phyloP scores from a whole-genome alignment of 768 basidiomycete genomes.

The Termitomyces sp. region DNA sequence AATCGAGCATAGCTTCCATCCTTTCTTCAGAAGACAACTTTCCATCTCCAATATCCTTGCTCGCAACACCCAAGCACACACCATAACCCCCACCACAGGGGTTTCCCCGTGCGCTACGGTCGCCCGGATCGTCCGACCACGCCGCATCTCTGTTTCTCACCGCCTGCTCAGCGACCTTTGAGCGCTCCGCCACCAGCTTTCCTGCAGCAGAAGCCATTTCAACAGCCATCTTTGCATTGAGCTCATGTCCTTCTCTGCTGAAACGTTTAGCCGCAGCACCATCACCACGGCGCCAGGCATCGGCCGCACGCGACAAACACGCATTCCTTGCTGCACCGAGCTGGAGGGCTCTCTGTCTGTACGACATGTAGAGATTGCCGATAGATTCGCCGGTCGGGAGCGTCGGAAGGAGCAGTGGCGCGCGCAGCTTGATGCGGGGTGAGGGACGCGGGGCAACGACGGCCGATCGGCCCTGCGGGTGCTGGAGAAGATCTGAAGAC shows the following conservation, averaged over 20 bases:
- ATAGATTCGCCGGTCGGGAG: slow-evolving; percentile 81
- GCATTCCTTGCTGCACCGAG: slow-evolving; percentile 93
- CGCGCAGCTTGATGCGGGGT: slow-evolving; percentile 78
- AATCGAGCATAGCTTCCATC: slow-evolving; percentile 81
- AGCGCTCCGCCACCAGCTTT: slow-evolving; percentile 82
- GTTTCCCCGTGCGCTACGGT: slow-evolving; percentile 72
- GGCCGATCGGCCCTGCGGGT: slow-evolving; percentile 44
- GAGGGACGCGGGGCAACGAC: slow-evolving; percentile 80
- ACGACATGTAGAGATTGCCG: slow-evolving; percentile 82
- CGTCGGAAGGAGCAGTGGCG: slow-evolving; percentile 84
- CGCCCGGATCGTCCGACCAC: slow-evolving; percentile 84
- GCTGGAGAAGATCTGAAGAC: slow-evolving; percentile 60
- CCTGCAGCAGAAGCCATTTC: slow-evolving; percentile 86
- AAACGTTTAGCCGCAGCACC: slow-evolving; percentile 95
- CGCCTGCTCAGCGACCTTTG: slow-evolving; percentile 70
- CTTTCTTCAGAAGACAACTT: slow-evolving; percentile 81
- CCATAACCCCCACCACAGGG: slow-evolving; percentile 80
- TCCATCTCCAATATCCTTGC: slow-evolving; percentile 48
- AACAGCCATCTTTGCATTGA: slow-evolving; percentile 85
- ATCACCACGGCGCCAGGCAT: slow-evolving; percentile 94
- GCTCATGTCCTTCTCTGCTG: slow-evolving; percentile 88
- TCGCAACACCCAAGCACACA: slow-evolving; percentile 83
- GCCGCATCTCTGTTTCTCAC: slow-evolving; percentile 64
- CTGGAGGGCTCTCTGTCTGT: slow-evolving; percentile 84
- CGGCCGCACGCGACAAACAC: slow-evolving; percentile 91